A percentile compares a stretch with the other conserved stretches of the same genome.
phyloP scores from a whole-genome alignment of 1,284 basidiomycete genomes.

The Microbotryomycetes sp. region DNA sequence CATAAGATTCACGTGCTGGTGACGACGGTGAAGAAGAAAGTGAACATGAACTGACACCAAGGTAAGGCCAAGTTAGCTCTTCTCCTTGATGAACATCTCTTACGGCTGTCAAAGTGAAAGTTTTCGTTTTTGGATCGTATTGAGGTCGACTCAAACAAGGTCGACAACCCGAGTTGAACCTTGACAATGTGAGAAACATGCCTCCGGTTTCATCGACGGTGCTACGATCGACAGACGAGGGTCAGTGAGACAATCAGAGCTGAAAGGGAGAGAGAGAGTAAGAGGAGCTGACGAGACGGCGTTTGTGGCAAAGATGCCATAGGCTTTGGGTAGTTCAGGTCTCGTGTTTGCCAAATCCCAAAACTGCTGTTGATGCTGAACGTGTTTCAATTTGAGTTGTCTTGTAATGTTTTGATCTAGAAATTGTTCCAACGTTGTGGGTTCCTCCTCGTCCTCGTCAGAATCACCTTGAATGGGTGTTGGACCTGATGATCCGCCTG shows the following conservation, averaged over 20 bases:
- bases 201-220: conserved; percentile 29
- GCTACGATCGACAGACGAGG: background rate
- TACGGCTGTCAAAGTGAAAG: conserved; percentile 18
- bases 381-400: conserved; percentile 10
- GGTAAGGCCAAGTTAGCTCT: conserved; percentile 29
- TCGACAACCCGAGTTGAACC: conserved; percentile 35
- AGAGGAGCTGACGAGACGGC: conserved; percentile 26
- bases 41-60: conserved; percentile 13
- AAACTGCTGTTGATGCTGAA: conserved; percentile 16
- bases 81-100: conserved; percentile 30
- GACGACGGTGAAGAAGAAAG: no score
- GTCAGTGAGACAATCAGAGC: background rate
- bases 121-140: conserved; percentile 17
- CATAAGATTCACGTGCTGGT: background rate
- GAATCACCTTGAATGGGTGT: conserved; percentile 26
- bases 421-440: conserved; percentile 20
- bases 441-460: conserved; percentile 11
- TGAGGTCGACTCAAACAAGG: conserved; percentile 30
- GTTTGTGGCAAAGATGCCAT: conserved; percentile 35
- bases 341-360: conserved; percentile 32
- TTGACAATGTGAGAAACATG: conserved; percentile 30
- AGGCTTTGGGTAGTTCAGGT: conserved; percentile 24
- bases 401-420: conserved; percentile 18
- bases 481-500: conserved; percentile 12
- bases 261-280: background rate